A percentile compares a stretch with the other conserved stretches of the same genome.
Conservation (phyloP, 257 asterid species). For the Mentha longifolia region DNA sequence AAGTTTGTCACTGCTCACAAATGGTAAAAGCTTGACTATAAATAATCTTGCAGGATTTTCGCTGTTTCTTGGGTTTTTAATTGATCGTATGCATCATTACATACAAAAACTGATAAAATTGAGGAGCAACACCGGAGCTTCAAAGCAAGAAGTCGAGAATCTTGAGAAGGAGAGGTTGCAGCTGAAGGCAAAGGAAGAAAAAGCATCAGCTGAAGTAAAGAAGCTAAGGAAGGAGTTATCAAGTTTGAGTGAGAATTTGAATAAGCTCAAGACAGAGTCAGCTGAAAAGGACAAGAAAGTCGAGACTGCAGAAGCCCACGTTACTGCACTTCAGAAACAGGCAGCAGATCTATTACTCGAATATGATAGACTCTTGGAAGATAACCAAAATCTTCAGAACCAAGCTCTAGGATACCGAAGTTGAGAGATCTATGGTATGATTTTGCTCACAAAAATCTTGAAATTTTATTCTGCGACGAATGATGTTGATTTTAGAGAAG, state of each 20-base stretch:
- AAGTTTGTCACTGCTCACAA: neutral
- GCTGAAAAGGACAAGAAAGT: constrained; percentile 63
- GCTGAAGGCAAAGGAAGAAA: constrained; percentile 72
- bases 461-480: neutral
- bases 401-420: constrained; percentile 51
- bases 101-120: constrained; percentile 59
- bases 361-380: constrained; percentile 82
- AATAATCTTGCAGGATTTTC: constrained; percentile 63
- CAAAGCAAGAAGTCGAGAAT: constrained; percentile 66
- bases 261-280: constrained; percentile 63
- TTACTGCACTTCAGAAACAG: constrained; percentile 78
- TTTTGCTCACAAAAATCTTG: neutral
- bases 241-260: constrained; percentile 54
- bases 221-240: constrained; percentile 55
- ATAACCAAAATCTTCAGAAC: constrained; percentile 81
- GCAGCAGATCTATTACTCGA: constrained; percentile 85
- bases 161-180: constrained; percentile 73
- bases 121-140: constrained; percentile 61
- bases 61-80: constrained; percentile 79
- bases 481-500: constrained; percentile 6
- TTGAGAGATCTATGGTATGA: constrained; percentile 15
- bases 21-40: neutral
- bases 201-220: constrained; percentile 60
- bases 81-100: constrained; percentile 95
- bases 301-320: constrained; percentile 81